Conservation (phyloP, 2,329 filamentous ascomycete genomes). For the Leptographium galeiforme region DNA sequence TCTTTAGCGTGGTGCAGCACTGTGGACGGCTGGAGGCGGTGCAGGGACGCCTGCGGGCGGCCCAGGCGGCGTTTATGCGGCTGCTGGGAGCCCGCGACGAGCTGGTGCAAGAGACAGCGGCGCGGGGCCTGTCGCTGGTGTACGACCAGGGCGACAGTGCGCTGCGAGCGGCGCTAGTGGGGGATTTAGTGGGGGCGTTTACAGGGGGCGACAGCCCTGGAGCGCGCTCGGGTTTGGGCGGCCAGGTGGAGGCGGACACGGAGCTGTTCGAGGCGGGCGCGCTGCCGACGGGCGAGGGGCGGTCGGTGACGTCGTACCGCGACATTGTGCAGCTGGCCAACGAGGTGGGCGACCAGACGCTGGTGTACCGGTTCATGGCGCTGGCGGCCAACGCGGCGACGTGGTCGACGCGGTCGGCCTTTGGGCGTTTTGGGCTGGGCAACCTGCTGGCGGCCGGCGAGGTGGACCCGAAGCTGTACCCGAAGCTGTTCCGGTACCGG, state of each 20-base stretch:
- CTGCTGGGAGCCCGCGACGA: slow-evolving; percentile 83
- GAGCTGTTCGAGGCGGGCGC: slow-evolving; percentile 88
- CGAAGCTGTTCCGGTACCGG: slow-evolving; percentile 84
- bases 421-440: slow-evolving; percentile 85
- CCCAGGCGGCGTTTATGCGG: slow-evolving; percentile 76
- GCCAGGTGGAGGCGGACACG: slow-evolving; percentile 81
- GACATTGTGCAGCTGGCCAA: slow-evolving; percentile 94
- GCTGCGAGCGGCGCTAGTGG: slow-evolving; percentile 64
- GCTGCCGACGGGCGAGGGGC: slow-evolving; percentile 78
- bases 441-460: slow-evolving; percentile 80
- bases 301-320: slow-evolving; percentile 87
- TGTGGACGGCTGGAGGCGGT: slow-evolving; percentile 68
- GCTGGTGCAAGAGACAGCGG: slow-evolving; percentile 89
- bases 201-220: slow-evolving; percentile 55
- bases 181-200: slow-evolving; percentile 74
- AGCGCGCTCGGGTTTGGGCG: slow-evolving; percentile 58
- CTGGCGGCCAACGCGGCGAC: slow-evolving; percentile 90
- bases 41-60: slow-evolving; percentile 60
- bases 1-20: slow-evolving; percentile 82
- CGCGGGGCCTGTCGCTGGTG: slow-evolving; percentile 76
- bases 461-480: slow-evolving; percentile 86
- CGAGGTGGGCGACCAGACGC: slow-evolving; percentile 85
- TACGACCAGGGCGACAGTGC: slow-evolving; percentile 81
- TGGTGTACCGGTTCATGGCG: slow-evolving; percentile 99
- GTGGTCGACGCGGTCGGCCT: slow-evolving; percentile 93